Evolutionary conservation across 495 filamentous ascomycete genomes (phyloP), one percentile per base, ranked within the genome.

Genomic region (Aspergillus cavernicola): DNA sequence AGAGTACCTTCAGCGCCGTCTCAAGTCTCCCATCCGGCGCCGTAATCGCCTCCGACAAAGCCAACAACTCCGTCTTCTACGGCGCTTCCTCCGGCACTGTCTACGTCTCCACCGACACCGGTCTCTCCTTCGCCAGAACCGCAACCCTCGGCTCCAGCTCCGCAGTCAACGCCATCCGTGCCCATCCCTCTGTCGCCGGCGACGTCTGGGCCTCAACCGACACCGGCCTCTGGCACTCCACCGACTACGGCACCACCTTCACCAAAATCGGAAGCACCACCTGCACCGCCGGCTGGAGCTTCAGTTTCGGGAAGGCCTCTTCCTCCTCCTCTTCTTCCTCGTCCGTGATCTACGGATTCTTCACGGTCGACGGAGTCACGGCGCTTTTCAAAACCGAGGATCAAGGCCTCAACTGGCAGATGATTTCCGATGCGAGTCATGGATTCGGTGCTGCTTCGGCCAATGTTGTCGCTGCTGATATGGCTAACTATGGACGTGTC

Each of bases 191-290:
- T 10, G 19, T 52, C 10, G 55, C 55, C 1, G 55, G 55, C 11
- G 55, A 57, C 15, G 33, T 57, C 48, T 57, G 55, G 55, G 55
- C 49, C 9, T 24, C 41, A 9, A 57, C 55, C 13, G 55, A 57
- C 35, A 48, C 26, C 15, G 55, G 55, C 12, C 55, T 57, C 22
- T 57, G 28, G 23, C 55, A 57, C 35, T 57, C 55, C 8, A 57
- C 55, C 29, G 36, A 57, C 22, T 52, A 52, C 24, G 55, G 55
- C 13, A 18, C 9, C 7, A 48, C 29, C 7, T 57, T 57, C 41
- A 48, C 41, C 41, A 44, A 45, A 31, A 51, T 52, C 18, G 39
- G 20, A 4, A 33, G 48, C 41, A 28, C 33, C 7, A n/a, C 24
- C 4, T 33, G 26, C 5, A 52, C 55, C 2, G 49, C 41, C 1